A percentile compares a stretch with the other conserved stretches of the same genome.
These are phyloP conservation scores for Trichosporon sp. DNA, from an alignment of 1,284 basidiomycete genomes.

Conservation along the genomic window DNA sequence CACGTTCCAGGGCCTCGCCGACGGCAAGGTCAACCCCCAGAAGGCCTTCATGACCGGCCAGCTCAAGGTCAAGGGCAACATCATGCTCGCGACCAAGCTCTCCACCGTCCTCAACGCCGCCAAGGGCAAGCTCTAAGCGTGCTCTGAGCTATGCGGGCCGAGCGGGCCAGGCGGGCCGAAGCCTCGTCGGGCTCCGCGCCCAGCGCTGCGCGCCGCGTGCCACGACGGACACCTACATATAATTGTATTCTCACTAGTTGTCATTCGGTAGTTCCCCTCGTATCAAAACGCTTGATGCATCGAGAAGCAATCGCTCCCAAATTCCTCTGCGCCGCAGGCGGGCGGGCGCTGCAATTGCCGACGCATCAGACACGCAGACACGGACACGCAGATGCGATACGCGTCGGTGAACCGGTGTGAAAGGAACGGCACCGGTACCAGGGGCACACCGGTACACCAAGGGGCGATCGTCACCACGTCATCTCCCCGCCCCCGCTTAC, in stretches of 20 bases:
- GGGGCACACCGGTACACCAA: neutral
- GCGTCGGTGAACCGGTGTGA: neutral
- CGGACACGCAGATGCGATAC: neutral
- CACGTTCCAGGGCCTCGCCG: conserved; percentile 45
- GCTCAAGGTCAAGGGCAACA: conserved; percentile 54
- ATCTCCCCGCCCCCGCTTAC: neutral
- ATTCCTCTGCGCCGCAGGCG: too few species aligned
- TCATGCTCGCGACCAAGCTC: conserved; percentile 64
- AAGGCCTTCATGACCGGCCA: conserved; percentile 93
- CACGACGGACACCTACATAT: neutral
- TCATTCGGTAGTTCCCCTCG: neutral
- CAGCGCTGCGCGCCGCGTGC: too few species aligned
- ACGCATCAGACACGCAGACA: too few species aligned
- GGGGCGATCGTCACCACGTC: neutral
- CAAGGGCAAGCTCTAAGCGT: conserved; percentile 39
- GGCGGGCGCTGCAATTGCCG: too few species aligned
- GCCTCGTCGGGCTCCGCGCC: too few species aligned
- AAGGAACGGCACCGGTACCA: neutral
- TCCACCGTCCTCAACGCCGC: conserved; percentile 65
- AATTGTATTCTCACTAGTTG: neutral
- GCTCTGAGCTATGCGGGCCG: neutral
- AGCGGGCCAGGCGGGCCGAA: too few species aligned
- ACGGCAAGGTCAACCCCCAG: conserved; percentile 64
- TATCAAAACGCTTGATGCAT: neutral
- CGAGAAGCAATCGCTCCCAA: neutral